Evolutionary conservation across 2,329 filamentous ascomycete genomes (phyloP).

Genomic region (Fusarium tanahbumbuense): DNA sequence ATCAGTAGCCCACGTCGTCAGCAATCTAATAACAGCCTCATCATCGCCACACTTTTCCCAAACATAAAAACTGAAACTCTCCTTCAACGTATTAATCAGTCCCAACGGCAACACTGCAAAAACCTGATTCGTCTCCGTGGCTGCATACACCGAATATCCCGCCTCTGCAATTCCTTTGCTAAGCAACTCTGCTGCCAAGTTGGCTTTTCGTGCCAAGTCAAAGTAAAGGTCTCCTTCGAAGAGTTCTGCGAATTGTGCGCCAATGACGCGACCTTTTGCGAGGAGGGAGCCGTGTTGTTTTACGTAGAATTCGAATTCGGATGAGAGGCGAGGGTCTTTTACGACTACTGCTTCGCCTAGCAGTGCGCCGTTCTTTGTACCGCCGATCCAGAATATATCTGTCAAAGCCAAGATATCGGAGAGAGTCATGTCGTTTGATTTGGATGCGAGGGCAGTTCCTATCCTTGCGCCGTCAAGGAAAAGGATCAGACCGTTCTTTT

Average conservation of each 20-base stretch:
- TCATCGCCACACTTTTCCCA: constrained; percentile 59
- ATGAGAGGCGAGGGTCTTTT: constrained; percentile 54
- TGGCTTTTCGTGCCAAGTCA: constrained; percentile 58
- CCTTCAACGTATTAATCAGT: constrained; percentile 55
- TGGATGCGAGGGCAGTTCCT: constrained; percentile 56
- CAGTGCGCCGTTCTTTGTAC: constrained; percentile 63
- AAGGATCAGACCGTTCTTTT: constrained; percentile 55
- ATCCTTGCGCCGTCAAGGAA: constrained; percentile 63
- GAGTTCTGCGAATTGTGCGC: constrained; percentile 62
- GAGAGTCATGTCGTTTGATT: constrained; percentile 57
- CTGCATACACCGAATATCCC: constrained; percentile 57
- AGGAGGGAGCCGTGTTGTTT: constrained; percentile 64
- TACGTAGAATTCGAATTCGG: constrained; percentile 63
- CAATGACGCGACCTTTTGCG: constrained; percentile 62
- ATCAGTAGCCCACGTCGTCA: constrained; percentile 65
- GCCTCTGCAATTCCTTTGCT: constrained; percentile 56
- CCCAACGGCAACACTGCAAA: constrained; percentile 58
- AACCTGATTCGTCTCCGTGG: constrained; percentile 64
- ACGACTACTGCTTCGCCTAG: constrained; percentile 64
- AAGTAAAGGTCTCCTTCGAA: constrained; percentile 60
- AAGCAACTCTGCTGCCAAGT: constrained; percentile 57
- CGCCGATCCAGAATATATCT: constrained; percentile 67
- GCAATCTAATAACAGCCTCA: constrained; percentile 56
- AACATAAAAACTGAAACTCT: constrained; percentile 59
- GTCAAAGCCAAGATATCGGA: constrained; percentile 59